Evolutionary conservation across 2,329 filamentous ascomycete genomes (phyloP), one percentile per base, ranked within the genome.

Genomic region (Penicillium sp.): DNA sequence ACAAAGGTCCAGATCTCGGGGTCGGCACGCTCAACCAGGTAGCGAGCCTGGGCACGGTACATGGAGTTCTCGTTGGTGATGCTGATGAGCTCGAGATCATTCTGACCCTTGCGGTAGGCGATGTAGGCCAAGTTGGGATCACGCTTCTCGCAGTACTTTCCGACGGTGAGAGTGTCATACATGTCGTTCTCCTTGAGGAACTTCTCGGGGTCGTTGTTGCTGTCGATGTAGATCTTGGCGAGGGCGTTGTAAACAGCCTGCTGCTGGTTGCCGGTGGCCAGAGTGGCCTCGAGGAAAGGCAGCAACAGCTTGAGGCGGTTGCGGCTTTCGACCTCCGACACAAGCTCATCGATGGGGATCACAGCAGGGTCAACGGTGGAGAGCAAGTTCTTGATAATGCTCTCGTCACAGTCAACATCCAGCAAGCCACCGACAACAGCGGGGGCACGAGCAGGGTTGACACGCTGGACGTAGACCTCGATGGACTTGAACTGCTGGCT

Each of bases 21-120:
- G 68, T 99, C 94, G 36, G 90, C 89, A 62, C 94, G 88, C 68
- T 97, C 92, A 49, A 99, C 81, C 22, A 99, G 83, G 75, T 99
- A 99, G 36, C 94, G 89, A 55, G 92, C 93, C 76, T 99, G 94
- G n/a, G 90, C 90, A 67, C 92, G 89, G 83, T 96, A 99, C 94
- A 99, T 99, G n/a, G 91, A 88, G 78, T 99, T 99, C 77, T 99
- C 95, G 67, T 97, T 99, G 69, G 94, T 97, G 70, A 99, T 93
- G 75, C 90, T 94, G 76, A 99, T 93, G 53, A 99, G 84, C 77
- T 99, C 95, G 31, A 99, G 79, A 69, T 99, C 94, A 63, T 99
- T 99, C 76, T 97, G 91, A 18, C 94, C 94, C 81, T 99, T 99
- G 67, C 87, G 85, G 75, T 97, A 99, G 58, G 92, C 90, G 71